A percentile compares a stretch with the other conserved stretches of the same genome.
Conservation (phyloP, 345 rosid genomes). For the Erucastrum elatum region DNA sequence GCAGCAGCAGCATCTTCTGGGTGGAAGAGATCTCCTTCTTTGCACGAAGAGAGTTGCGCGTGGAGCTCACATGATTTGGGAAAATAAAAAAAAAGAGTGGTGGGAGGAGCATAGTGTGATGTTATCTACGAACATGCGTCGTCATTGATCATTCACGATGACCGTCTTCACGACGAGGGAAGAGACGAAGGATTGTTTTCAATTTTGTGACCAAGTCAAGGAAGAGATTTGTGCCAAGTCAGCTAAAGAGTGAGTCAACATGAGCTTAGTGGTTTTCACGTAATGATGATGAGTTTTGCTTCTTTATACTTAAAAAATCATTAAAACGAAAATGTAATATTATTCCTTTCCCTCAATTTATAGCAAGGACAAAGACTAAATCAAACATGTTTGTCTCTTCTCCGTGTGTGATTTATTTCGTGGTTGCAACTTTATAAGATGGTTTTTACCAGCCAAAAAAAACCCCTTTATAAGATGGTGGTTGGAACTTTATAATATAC, state of each 20-base stretch:
- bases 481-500: conserved; percentile 15
- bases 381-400: conserved; percentile 14
- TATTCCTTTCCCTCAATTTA: background rate
- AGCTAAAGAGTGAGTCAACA: background rate
- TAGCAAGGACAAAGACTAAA: conserved; percentile 20
- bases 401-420: background rate
- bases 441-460: background rate
- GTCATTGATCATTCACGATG: conserved; percentile 6
- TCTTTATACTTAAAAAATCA: background rate
- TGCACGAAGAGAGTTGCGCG: conserved; percentile 24
- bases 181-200: background rate
- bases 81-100: background rate
- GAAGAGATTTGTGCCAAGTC: background rate
- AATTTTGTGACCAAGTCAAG: background rate
- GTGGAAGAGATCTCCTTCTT: conserved; percentile 8
- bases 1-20: conserved; percentile 18
- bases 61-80: conserved; percentile 9
- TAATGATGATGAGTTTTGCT: conserved; percentile 5
- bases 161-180: conserved; percentile 10
- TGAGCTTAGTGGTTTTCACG: conserved; percentile 29
- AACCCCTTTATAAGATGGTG: background rate
- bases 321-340: background rate
- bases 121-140: background rate
- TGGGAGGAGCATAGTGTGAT: conserved; percentile 19
- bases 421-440: background rate